A percentile compares a stretch with the other conserved stretches of the same genome.
These are phyloP conservation scores for Polyplosphaeria fusca DNA, from an alignment of 495 filamentous ascomycete genomes.

Conservation along the genomic window DNA sequence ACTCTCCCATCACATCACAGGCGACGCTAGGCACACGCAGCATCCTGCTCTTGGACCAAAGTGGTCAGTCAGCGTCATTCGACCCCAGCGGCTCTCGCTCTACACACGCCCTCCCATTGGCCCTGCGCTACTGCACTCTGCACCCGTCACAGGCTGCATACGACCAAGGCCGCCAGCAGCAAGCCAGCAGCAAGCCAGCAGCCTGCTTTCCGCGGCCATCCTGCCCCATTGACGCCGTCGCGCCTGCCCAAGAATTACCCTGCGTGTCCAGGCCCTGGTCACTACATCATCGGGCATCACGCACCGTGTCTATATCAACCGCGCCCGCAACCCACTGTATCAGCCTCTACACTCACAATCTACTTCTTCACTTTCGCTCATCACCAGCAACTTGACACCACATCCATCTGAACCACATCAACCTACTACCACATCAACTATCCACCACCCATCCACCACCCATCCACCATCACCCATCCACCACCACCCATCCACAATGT, in stretches of 20 bases:
- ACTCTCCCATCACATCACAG: no score
- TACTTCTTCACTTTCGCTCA: no score
- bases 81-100: no score
- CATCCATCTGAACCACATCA: neutral
- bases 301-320: conserved; percentile 13
- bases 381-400: neutral
- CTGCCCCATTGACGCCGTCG: neutral
- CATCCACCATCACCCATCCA: no score
- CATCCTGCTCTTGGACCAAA: no score
- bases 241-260: neutral
- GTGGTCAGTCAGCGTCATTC: no score
- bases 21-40: no score
- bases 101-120: neutral
- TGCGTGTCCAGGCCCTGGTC: conserved; percentile 3
- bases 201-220: neutral
- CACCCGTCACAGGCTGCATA: neutral
- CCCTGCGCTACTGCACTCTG: neutral
- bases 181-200: no score
- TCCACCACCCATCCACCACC: neutral
- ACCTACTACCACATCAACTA: neutral
- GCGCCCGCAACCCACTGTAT: neutral
- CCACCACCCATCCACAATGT: conserved; percentile 31
- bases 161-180: conserved; percentile 9
- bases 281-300: conserved; percentile 33
- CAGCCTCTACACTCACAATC: neutral